A percentile compares a stretch with the other conserved stretches of the same genome.
phyloP scores from a whole-genome alignment of 202 grass and related monocot genomes.

The Carex arenaria region DNA sequence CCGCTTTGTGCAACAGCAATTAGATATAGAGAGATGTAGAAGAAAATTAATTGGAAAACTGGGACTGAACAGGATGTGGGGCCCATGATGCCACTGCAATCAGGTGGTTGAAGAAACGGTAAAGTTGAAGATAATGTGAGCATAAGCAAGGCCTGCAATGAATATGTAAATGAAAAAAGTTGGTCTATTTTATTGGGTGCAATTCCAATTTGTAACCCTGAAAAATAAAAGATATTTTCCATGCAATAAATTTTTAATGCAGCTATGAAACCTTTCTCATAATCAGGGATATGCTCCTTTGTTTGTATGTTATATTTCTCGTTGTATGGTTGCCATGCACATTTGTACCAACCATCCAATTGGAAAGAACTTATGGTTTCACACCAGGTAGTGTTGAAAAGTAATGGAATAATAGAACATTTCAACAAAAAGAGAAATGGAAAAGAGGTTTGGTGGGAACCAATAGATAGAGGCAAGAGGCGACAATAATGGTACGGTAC shows the following conservation, averaged over 20 bases:
- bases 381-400: not conserved
- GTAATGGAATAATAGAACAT: not conserved
- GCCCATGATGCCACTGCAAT: not conserved
- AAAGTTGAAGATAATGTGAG: slow-evolving; percentile 45
- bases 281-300: too few species aligned
- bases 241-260: not conserved
- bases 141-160: slow-evolving; percentile 45
- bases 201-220: not conserved
- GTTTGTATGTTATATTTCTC: too few species aligned
- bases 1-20: slow-evolving; percentile 39
- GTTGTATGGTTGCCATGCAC: too few species aligned
- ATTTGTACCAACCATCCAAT: not conserved
- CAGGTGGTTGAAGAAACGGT: slow-evolving; percentile 25
- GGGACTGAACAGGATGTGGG: slow-evolving; percentile 8
- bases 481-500: slow-evolving; percentile 30
- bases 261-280: not conserved
- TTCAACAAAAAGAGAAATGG: not conserved
- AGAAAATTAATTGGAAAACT: not conserved
- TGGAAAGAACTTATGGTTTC: not conserved
- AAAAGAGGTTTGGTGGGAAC: slow-evolving; percentile 17
- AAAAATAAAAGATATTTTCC: not conserved
- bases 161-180: not conserved
- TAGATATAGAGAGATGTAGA: slow-evolving; percentile 41
- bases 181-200: not conserved
- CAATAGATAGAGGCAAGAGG: slow-evolving; percentile 47